Evolutionary conservation across 2,329 filamentous ascomycete genomes (phyloP).

Genomic region (Sodiomyces alkalinus): DNA sequence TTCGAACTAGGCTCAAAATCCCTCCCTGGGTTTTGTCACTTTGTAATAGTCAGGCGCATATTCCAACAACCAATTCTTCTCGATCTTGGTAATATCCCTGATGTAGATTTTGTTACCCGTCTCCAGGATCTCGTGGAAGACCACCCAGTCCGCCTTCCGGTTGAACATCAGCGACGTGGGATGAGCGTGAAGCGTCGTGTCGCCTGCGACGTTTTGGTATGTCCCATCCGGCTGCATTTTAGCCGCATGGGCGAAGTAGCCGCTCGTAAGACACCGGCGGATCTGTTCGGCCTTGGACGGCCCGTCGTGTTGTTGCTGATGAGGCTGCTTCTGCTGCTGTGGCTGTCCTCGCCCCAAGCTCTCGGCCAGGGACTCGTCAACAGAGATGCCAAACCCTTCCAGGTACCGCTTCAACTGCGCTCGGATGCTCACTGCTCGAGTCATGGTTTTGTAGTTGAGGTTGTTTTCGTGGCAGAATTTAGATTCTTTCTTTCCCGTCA

Average conservation of each 20-base stretch:
- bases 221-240: conserved; percentile 88
- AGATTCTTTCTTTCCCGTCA: conserved; percentile 65
- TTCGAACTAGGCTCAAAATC: too few species aligned
- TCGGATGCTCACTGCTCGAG: conserved; percentile 69
- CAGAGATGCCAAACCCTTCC: conserved; percentile 64
- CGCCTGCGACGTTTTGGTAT: conserved; percentile 72
- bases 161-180: conserved; percentile 93
- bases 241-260: conserved; percentile 87
- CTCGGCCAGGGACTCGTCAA: conserved; percentile 44
- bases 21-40: conserved; percentile 16
- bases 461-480: conserved; percentile 79
- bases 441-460: conserved; percentile 75
- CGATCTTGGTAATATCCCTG: conserved; percentile 80
- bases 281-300: conserved; percentile 52
- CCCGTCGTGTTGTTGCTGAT: conserved; percentile 12
- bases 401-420: conserved; percentile 77
- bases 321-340: conserved; percentile 13
- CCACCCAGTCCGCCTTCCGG: conserved; percentile 88
- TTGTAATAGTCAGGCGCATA: conserved; percentile 77
- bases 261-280: conserved; percentile 68
- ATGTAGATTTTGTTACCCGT: conserved; percentile 81
- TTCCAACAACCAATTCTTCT: conserved; percentile 83
- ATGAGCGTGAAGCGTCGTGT: conserved; percentile 68
- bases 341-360: conserved; percentile 5
- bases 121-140: conserved; percentile 90